These are phyloP conservation scores for Mytilinidion resinicola DNA, from an alignment of 495 filamentous ascomycete genomes.

Conservation along the genomic window DNA sequence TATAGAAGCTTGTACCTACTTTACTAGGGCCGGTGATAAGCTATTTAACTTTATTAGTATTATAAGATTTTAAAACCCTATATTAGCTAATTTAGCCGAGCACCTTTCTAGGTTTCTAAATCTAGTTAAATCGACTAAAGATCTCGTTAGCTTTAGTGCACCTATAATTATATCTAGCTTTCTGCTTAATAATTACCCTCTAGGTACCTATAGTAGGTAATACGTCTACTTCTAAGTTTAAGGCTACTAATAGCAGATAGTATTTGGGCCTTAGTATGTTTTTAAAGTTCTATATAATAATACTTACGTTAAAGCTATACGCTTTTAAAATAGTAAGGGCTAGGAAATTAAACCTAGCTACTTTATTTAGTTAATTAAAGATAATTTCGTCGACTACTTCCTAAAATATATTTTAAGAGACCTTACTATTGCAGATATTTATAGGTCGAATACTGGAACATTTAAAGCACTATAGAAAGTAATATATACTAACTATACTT, in stretches of 20 bases:
- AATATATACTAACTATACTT: not conserved
- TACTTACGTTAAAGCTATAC: not conserved
- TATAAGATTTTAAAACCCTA: not conserved
- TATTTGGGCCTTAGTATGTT: not conserved
- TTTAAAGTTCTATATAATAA: constrained; percentile 1
- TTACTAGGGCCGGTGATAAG: not conserved
- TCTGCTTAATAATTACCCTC: constrained; percentile 1
- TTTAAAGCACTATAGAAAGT: not conserved
- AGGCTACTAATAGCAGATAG: not conserved
- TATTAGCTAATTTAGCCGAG: not conserved
- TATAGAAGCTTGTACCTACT: not conserved
- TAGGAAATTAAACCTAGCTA: not conserved
- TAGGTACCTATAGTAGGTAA: not conserved
- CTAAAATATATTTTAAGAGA: not conserved
- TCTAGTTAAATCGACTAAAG: not conserved
- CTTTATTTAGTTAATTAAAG: constrained; percentile 1
- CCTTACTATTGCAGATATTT: not conserved
- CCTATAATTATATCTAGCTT: not conserved
- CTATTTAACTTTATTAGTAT: constrained; percentile 1
- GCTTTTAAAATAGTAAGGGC: not conserved
- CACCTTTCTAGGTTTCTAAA: not conserved
- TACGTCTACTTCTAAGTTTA: not conserved
- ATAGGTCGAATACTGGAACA: not conserved
- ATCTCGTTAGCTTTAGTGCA: not conserved
- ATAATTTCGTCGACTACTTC: not conserved